Conservation (phyloP, 2,329 filamentous ascomycete genomes). For the Pseudodiploospora longispora region DNA sequence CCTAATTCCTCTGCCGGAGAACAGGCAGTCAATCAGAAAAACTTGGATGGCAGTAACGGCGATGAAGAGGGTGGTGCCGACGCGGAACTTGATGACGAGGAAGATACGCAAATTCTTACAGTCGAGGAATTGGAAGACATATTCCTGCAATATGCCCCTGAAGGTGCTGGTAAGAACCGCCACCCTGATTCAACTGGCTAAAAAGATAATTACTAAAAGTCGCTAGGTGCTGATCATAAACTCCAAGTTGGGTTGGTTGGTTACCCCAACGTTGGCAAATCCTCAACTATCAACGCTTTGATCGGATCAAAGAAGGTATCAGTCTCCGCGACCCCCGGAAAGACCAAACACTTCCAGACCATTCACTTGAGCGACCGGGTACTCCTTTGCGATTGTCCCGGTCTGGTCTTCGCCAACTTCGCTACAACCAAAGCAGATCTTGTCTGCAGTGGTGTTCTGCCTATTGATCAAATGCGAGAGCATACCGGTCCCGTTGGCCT, state of each 20-base stretch:
- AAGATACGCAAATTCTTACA: slow-evolving; percentile 73
- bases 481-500: slow-evolving; percentile 80
- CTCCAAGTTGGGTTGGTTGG: slow-evolving; percentile 89
- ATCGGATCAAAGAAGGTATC: slow-evolving; percentile 98
- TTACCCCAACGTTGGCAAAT: slow-evolving; percentile 98
- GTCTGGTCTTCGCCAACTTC: slow-evolving; percentile 97
- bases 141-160: slow-evolving; percentile 65
- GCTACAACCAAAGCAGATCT: slow-evolving; percentile 93
- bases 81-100: slow-evolving; percentile 28
- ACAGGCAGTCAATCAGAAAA: slow-evolving; percentile 13
- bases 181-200: not conserved
- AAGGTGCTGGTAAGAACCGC: slow-evolving; percentile 37
- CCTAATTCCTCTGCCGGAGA: slow-evolving; percentile 6
- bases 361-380: slow-evolving; percentile 88
- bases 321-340: slow-evolving; percentile 92
- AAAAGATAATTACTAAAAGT: slow-evolving; percentile 8
- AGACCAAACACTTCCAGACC: slow-evolving; percentile 99
- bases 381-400: slow-evolving; percentile 92
- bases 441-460: slow-evolving; percentile 88
- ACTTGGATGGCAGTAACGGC: slow-evolving; percentile 18
- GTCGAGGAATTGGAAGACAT: slow-evolving; percentile 88
- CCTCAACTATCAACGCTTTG: slow-evolving; percentile 97
- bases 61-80: slow-evolving; percentile 15
- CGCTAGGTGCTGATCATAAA: slow-evolving; percentile 49
- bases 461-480: slow-evolving; percentile 93